phyloP scores from a whole-genome alignment of 768 basidiomycete species.

The Suillus weaverae region DNA sequence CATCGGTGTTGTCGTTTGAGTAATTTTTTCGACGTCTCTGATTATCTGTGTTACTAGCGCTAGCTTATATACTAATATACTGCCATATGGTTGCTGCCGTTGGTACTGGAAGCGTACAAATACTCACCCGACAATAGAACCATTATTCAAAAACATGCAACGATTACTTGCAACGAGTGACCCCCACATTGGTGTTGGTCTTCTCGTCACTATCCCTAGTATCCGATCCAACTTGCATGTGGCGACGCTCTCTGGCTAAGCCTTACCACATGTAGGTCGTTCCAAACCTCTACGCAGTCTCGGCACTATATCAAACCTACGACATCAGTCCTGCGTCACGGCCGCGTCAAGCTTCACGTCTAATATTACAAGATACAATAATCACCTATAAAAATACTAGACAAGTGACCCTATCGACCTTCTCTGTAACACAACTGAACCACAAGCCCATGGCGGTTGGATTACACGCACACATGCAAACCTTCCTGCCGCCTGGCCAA shows the following conservation, averaged over 20 bases:
- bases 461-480: neutral
- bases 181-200: neutral
- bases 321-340: neutral
- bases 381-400: neutral
- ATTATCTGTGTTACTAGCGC: neutral
- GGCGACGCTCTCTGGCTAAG: neutral
- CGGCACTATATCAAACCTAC: neutral
- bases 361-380: neutral
- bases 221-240: neutral
- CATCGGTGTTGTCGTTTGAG: neutral
- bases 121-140: neutral
- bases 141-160: neutral
- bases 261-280: neutral
- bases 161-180: neutral
- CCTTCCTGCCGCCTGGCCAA: neutral
- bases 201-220: neutral
- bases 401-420: neutral
- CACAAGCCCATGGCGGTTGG: neutral
- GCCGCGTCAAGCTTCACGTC: neutral
- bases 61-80: neutral
- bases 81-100: neutral
- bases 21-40: neutral
- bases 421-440: neutral
- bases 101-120: neutral
- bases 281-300: neutral